A percentile compares a stretch with the other conserved stretches of the same genome.
Evolutionary conservation across 805 yeast species (phyloP).

Genomic region (Wickerhamiella sorbophila): DNA sequence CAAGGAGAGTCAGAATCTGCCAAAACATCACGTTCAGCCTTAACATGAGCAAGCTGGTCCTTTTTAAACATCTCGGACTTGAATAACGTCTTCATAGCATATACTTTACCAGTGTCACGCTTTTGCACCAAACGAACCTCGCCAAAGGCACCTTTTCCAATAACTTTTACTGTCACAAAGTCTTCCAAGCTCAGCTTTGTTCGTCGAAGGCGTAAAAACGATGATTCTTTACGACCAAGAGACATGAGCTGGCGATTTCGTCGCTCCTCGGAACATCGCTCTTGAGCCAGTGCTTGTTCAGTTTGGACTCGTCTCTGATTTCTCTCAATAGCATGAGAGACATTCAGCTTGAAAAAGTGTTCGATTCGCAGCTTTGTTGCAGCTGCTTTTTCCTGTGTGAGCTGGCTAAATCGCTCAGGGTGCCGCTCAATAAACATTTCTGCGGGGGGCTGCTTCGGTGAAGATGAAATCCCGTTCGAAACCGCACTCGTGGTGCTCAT

Average conservation of each 20-base stretch:
- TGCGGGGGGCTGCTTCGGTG: not conserved
- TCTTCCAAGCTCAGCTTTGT: slow-evolving; percentile 73
- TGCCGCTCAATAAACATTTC: slow-evolving; percentile 56
- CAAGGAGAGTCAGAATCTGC: slow-evolving; percentile 83
- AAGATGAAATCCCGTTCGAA: slow-evolving; percentile 31
- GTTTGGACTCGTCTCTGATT: slow-evolving; percentile 81
- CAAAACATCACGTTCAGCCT: slow-evolving; percentile 88
- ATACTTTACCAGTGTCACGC: slow-evolving; percentile 78
- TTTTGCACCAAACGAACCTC: slow-evolving; percentile 92
- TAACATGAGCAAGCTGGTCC: slow-evolving; percentile 89
- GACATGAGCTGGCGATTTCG: slow-evolving; percentile 67
- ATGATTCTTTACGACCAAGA: slow-evolving; percentile 79
- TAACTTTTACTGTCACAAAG: slow-evolving; percentile 70
- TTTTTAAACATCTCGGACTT: slow-evolving; percentile 90
- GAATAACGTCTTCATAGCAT: slow-evolving; percentile 84
- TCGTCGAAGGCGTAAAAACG: slow-evolving; percentile 69
- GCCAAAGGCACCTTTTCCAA: slow-evolving; percentile 97
- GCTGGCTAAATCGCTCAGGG: slow-evolving; percentile 61
- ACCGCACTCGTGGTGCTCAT: slow-evolving; percentile 1
- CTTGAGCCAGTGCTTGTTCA: slow-evolving; percentile 55
- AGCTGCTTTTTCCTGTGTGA: slow-evolving; percentile 70
- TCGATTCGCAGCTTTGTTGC: slow-evolving; percentile 71
- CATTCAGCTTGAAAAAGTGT: slow-evolving; percentile 72
- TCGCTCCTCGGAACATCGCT: slow-evolving; percentile 73
- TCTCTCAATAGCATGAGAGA: slow-evolving; percentile 85